A percentile compares a stretch with the other conserved stretches of the same genome.
Evolutionary conservation across 208 protist species (phyloP).

Genomic region (Wallacemonas rigidus): DNA sequence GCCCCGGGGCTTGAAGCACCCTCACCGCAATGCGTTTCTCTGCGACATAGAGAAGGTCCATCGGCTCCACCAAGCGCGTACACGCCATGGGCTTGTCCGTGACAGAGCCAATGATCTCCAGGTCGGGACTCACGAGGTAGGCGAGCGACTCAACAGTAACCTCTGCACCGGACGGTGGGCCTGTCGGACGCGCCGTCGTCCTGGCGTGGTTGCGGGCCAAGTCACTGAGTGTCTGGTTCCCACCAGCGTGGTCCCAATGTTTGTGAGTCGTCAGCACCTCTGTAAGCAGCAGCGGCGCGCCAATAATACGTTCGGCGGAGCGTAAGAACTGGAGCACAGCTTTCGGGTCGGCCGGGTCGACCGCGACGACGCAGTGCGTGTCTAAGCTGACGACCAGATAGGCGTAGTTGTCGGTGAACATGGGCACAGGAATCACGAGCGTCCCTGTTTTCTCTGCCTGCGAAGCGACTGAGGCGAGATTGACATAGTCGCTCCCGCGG

Average conservation of each 20-base stretch:
- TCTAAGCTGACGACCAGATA: slow-evolving; percentile 80
- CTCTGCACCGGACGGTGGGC: slow-evolving; percentile 22
- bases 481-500: slow-evolving; percentile 11
- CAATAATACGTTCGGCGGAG: slow-evolving; percentile 22
- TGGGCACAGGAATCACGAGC: slow-evolving; percentile 72
- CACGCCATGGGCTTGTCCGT: slow-evolving; percentile 61
- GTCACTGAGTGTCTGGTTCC: slow-evolving; percentile 75
- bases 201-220: slow-evolving; percentile 16
- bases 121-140: slow-evolving; percentile 22
- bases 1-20: slow-evolving; percentile 66
- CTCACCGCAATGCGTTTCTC: slow-evolving; percentile 45
- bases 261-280: slow-evolving; percentile 95
- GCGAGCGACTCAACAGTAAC: not conserved
- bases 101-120: slow-evolving; percentile 75
- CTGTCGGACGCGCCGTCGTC: slow-evolving; percentile 18
- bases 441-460: slow-evolving; percentile 24
- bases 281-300: slow-evolving; percentile 51
- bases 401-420: slow-evolving; percentile 90
- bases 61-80: slow-evolving; percentile 52
- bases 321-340: slow-evolving; percentile 52
- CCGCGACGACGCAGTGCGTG: slow-evolving; percentile 54
- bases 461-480: not conserved
- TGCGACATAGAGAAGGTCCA: slow-evolving; percentile 53
- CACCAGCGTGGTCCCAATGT: slow-evolving; percentile 96
- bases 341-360: slow-evolving; percentile 80